phyloP scores from a whole-genome alignment of 2,329 filamentous ascomycete genomes.

The Colletotrichum kahawae region DNA sequence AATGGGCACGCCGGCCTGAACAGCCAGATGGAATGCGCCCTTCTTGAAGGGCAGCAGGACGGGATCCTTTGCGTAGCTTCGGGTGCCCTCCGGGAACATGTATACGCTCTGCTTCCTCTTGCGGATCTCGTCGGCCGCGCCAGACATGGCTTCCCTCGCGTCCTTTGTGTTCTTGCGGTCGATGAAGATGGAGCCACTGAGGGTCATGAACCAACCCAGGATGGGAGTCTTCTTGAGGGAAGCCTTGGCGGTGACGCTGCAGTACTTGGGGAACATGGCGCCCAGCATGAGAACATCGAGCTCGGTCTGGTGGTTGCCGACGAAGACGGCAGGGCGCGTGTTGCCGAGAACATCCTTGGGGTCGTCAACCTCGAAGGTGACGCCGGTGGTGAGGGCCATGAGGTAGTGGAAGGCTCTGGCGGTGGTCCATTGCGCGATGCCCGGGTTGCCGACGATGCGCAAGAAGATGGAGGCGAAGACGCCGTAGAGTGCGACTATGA shows the following conservation, averaged over 20 bases:
- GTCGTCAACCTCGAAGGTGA: constrained; percentile 79
- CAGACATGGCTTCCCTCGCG: constrained; percentile 83
- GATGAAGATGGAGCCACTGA: constrained; percentile 93
- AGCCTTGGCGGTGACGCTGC: constrained; percentile 90
- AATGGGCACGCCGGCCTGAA: constrained; percentile 92
- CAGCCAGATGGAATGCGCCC: constrained; percentile 93
- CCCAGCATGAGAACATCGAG: constrained; percentile 94
- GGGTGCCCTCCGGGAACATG: constrained; percentile 91
- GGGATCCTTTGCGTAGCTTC: constrained; percentile 85
- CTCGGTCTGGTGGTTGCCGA: constrained; percentile 96
- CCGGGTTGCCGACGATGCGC: constrained; percentile 72
- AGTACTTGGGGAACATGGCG: constrained; percentile 86
- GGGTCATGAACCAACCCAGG: constrained; percentile 91
- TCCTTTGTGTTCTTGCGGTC: constrained; percentile 85
- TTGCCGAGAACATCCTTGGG: constrained; percentile 64
- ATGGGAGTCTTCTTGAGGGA: constrained; percentile 73
- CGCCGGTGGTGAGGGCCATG: constrained; percentile 77
- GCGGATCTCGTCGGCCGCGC: constrained; percentile 81
- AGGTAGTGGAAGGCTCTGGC: constrained; percentile 80
- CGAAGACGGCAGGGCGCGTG: constrained; percentile 82
- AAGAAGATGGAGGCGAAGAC: constrained; percentile 76
- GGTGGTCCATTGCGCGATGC: constrained; percentile 84
- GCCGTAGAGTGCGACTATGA: constrained; percentile 72
- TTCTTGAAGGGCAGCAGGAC: constrained; percentile 96
- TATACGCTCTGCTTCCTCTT: constrained; percentile 76